Conservation (phyloP, 83 land plant species). For the Isoetes engelmannii region DNA sequence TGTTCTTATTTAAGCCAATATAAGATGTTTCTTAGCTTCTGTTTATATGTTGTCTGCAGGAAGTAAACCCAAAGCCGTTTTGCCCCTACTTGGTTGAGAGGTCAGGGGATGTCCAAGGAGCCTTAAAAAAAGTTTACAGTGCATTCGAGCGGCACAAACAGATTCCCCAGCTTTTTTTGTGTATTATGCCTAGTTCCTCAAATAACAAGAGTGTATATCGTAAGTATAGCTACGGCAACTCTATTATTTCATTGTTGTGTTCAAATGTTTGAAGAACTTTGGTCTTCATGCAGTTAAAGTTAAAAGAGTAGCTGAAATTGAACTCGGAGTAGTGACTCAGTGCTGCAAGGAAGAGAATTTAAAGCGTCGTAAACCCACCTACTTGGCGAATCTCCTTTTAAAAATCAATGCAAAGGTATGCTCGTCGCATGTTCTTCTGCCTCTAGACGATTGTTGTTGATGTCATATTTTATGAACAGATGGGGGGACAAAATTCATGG, state of each 20-base stretch:
- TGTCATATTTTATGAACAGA: slow-evolving; percentile 7
- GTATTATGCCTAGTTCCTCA: slow-evolving; percentile 16
- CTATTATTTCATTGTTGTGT: background rate
- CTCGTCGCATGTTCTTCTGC: background rate
- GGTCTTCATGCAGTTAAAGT: slow-evolving; percentile 16
- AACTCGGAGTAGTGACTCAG: slow-evolving; percentile 23
- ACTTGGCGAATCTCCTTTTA: slow-evolving; percentile 26
- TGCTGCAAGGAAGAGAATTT: slow-evolving; percentile 26
- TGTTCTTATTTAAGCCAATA: background rate
- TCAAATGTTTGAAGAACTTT: background rate
- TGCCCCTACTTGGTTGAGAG: background rate
- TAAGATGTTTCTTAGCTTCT: background rate
- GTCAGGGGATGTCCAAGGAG: slow-evolving; percentile 16
- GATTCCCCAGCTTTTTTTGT: slow-evolving; percentile 17
- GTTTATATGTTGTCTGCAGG: background rate
- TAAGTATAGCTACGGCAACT: background rate
- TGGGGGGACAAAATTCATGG: slow-evolving; percentile 25
- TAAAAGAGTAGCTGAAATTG: slow-evolving; percentile 26
- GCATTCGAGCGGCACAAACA: no score
- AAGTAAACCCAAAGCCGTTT: slow-evolving; percentile 2
- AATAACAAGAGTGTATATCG: slow-evolving; percentile 25
- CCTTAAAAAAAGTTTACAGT: slow-evolving; percentile 3
- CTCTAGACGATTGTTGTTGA: background rate
- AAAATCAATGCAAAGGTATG: slow-evolving; percentile 31
- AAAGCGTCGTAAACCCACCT: slow-evolving; percentile 18